Percentiles rank a stretch among this genome's conserved stretches.
These are phyloP conservation scores for Madurella mycetomatis DNA, from an alignment of 2,329 filamentous ascomycete species.

Conservation along the genomic window DNA sequence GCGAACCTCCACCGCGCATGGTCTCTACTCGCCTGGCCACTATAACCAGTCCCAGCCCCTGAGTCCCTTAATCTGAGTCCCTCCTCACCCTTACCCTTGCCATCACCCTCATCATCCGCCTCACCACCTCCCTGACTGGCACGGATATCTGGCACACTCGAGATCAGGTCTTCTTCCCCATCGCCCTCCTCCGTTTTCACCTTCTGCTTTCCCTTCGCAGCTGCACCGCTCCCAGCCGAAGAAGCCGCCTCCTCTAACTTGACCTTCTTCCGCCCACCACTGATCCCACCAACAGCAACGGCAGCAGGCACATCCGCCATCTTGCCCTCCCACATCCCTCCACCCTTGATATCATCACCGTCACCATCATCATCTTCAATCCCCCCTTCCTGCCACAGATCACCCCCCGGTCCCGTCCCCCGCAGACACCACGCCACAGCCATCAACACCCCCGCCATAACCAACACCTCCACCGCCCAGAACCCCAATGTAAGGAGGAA, in stretches of 20 bases:
- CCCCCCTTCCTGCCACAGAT: not conserved
- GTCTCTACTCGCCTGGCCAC: constrained; percentile 7
- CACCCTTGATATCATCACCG: not conserved
- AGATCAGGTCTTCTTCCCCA: constrained; percentile 9
- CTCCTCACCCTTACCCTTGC: constrained; percentile 32
- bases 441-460: constrained; percentile 62
- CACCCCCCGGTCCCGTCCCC: not conserved
- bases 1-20: constrained; percentile 15
- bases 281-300: no score
- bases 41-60: constrained; percentile 22
- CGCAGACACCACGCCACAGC: constrained; percentile 39
- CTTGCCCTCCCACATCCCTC: constrained; percentile 22
- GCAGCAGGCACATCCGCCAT: not conserved
- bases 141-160: constrained; percentile 14
- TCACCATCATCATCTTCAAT: not conserved
- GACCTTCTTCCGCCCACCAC: constrained; percentile 4
- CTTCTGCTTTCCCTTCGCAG: not conserved
- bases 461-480: constrained; percentile 70
- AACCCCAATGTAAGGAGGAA: constrained; percentile 65
- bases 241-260: not conserved
- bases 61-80: constrained; percentile 12
- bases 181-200: constrained; percentile 36
- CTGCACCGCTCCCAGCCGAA: not conserved
- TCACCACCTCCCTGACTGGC: constrained; percentile 40
- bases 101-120: constrained; percentile 41